These are phyloP conservation scores for Quercus phellos DNA, from an alignment of 331 rosid genomes.

Conservation along the genomic window DNA sequence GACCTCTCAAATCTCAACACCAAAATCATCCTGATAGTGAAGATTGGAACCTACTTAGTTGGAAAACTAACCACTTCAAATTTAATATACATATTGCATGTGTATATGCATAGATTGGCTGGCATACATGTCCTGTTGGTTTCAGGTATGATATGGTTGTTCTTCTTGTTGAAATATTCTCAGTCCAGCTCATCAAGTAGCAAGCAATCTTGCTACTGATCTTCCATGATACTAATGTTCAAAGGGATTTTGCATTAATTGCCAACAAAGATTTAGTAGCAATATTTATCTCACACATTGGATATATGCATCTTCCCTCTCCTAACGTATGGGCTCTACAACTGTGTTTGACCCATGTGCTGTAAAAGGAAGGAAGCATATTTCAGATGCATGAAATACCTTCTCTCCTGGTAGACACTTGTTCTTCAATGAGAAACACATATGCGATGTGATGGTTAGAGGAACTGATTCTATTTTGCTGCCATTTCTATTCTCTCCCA, in stretches of 20 bases:
- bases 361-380: too few relatives aligned
- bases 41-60: too few relatives aligned
- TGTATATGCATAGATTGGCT: background rate
- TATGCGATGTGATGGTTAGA: constrained; percentile 31
- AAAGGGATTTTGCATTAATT: background rate
- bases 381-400: too few relatives aligned
- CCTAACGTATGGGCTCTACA: too few relatives aligned
- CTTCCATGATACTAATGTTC: background rate
- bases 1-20: too few relatives aligned
- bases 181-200: background rate
- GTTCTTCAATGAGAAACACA: constrained; percentile 37
- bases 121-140: background rate
- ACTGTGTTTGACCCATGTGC: too few relatives aligned
- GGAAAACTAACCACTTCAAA: too few relatives aligned
- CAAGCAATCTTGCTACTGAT: background rate
- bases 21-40: too few relatives aligned
- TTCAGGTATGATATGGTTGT: background rate
- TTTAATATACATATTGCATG: background rate
- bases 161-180: too few relatives aligned
- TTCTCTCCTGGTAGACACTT: too few relatives aligned
- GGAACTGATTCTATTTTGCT: constrained; percentile 37
- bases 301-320: too few relatives aligned
- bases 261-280: constrained; percentile 20
- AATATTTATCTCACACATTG: background rate
- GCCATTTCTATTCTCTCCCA: constrained; percentile 59